Evolutionary conservation across 805 yeast species (phyloP).

Genomic region (Ogataea pini): DNA sequence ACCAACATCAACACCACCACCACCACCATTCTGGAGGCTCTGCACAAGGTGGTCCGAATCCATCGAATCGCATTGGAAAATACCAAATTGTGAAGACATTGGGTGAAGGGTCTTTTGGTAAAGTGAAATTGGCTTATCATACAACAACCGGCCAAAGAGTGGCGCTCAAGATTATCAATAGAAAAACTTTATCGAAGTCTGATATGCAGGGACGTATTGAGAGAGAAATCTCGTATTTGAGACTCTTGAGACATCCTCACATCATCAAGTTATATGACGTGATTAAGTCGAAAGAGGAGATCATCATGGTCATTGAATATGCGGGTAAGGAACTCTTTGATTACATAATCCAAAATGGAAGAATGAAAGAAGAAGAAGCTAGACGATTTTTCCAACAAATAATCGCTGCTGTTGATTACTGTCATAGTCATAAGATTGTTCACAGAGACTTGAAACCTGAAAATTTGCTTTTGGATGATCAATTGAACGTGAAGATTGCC

Average conservation of each 20-base stretch:
- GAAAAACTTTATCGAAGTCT: slow-evolving; percentile 87
- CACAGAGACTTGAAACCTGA: slow-evolving; percentile 97
- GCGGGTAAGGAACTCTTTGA: slow-evolving; percentile 97
- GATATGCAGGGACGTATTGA: slow-evolving; percentile 98
- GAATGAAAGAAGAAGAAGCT: slow-evolving; percentile 90
- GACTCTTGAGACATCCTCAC: slow-evolving; percentile 91
- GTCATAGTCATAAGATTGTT: slow-evolving; percentile 94
- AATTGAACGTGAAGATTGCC: slow-evolving; percentile 90
- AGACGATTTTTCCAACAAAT: slow-evolving; percentile 94
- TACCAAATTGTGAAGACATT: slow-evolving; percentile 90
- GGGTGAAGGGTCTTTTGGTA: slow-evolving; percentile 97
- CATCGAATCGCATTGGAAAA: slow-evolving; percentile 67
- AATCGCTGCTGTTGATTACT: slow-evolving; percentile 93
- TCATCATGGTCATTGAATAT: slow-evolving; percentile 94
- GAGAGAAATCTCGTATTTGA: slow-evolving; percentile 86
- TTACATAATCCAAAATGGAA: slow-evolving; percentile 90
- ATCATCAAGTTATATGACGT: slow-evolving; percentile 95
- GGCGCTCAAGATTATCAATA: slow-evolving; percentile 88
- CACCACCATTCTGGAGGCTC: slow-evolving; percentile 21
- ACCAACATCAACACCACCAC: slow-evolving; percentile 23
- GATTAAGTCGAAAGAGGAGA: slow-evolving; percentile 91
- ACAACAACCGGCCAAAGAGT: slow-evolving; percentile 88
- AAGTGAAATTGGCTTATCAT: slow-evolving; percentile 89
- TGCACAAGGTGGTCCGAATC: slow-evolving; percentile 9
- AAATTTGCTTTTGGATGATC: slow-evolving; percentile 83